These are phyloP conservation scores for Suillus clintonianus DNA, from an alignment of 768 basidiomycete genomes.

Conservation along the genomic window DNA sequence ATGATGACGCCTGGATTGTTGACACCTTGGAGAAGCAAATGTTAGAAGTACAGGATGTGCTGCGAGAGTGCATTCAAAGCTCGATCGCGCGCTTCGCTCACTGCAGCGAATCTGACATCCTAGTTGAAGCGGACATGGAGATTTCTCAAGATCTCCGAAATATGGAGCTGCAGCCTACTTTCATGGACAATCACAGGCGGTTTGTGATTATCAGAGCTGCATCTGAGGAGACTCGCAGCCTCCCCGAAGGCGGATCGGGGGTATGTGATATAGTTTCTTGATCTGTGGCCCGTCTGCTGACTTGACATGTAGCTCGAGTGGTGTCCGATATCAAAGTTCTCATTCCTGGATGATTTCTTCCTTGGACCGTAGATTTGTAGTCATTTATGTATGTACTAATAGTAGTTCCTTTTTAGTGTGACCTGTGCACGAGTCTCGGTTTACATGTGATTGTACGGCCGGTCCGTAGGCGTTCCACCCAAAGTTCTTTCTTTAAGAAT, in stretches of 20 bases:
- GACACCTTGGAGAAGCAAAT: background rate
- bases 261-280: conserved; percentile 40
- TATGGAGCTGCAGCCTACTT: conserved; percentile 63
- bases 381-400: background rate
- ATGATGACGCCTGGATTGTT: conserved; percentile 23
- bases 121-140: conserved; percentile 42
- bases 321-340: conserved; percentile 44
- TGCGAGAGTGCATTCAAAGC: conserved; percentile 42
- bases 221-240: conserved; percentile 24
- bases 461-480: background rate
- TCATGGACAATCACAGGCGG: conserved; percentile 64
- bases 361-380: conserved; percentile 1
- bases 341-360: conserved; percentile 62
- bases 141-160: conserved; percentile 48
- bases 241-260: conserved; percentile 26
- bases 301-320: conserved; percentile 56
- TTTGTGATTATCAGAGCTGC: conserved; percentile 58
- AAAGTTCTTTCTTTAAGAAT: background rate
- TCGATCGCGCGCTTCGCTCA: conserved; percentile 21
- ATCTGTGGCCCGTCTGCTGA: conserved; percentile 4
- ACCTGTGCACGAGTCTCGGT: background rate
- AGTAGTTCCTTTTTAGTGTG: too few relatives aligned
- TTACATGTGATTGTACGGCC: conserved; percentile 30
- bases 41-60: conserved; percentile 32
- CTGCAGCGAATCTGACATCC: conserved; percentile 36